A percentile compares a stretch with the other conserved stretches of the same genome.
phyloP scores from a whole-genome alignment of 768 basidiomycete genomes.

The Termitomyces sp. region DNA sequence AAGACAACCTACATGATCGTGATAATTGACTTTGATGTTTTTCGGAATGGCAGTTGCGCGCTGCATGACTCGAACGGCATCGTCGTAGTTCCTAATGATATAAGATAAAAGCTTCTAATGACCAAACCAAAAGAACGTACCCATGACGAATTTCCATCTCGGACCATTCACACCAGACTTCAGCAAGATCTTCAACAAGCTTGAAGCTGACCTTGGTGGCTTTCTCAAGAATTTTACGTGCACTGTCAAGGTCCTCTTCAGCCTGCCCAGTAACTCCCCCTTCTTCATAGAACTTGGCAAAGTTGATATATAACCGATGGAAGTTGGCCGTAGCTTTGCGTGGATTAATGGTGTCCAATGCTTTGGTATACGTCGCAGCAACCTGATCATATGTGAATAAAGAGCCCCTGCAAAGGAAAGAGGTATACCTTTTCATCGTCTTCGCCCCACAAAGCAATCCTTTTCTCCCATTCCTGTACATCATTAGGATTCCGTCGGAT shows the following conservation, averaged over 20 bases:
- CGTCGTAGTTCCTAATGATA: conserved; percentile 86
- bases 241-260: conserved; percentile 77
- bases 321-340: conserved; percentile 88
- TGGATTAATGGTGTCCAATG: conserved; percentile 83
- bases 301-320: conserved; percentile 88
- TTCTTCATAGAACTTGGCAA: conserved; percentile 97
- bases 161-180: conserved; percentile 99
- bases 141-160: conserved; percentile 97
- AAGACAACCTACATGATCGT: conserved; percentile 72
- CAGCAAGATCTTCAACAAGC: conserved; percentile 95
- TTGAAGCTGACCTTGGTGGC: conserved; percentile 90
- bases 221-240: conserved; percentile 91
- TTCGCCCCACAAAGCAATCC: conserved; percentile 88
- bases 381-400: conserved; percentile 44
- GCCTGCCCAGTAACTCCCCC: conserved; percentile 80
- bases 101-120: conserved; percentile 1
- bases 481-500: conserved; percentile 93
- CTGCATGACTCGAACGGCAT: conserved; percentile 94
- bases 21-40: conserved; percentile 86
- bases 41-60: conserved; percentile 89
- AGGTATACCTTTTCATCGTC: conserved; percentile 86
- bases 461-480: conserved; percentile 99
- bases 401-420: not conserved
- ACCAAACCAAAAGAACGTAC: conserved; percentile 42
- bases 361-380: conserved; percentile 88